Evolutionary conservation across 306 rosid species (phyloP).

Genomic region (Cicer judaicum): DNA sequence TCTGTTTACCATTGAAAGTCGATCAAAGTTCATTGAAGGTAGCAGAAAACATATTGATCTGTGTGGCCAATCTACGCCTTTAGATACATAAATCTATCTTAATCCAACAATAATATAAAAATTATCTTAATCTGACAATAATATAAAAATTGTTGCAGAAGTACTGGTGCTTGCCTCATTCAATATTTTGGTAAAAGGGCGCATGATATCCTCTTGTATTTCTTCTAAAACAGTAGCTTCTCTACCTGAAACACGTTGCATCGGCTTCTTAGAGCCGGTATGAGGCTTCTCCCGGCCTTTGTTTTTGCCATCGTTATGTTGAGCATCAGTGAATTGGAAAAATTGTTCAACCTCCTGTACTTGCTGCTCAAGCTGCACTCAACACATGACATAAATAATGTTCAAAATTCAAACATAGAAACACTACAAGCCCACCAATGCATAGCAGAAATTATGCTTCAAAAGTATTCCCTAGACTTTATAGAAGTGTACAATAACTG

Average conservation of each 20-base stretch:
- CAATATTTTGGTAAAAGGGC: constrained; percentile 63
- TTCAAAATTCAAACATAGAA: background rate
- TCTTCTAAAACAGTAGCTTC: constrained; percentile 66
- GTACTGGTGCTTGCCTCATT: constrained; percentile 58
- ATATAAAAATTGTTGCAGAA: background rate
- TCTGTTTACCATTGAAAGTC: constrained; percentile 10
- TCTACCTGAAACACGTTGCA: constrained; percentile 54
- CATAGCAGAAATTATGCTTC: background rate
- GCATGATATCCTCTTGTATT: constrained; percentile 79
- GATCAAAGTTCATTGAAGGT: background rate
- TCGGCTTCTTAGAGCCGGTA: constrained; percentile 57
- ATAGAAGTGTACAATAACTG: too few species aligned
- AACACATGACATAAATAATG: constrained; percentile 24
- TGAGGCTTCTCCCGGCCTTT: constrained; percentile 61
- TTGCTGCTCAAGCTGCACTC: constrained; percentile 70
- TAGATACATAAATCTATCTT: background rate
- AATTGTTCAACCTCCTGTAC: constrained; percentile 66
- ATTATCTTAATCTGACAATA: too few species aligned
- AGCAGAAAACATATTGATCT: background rate
- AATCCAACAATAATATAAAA: background rate
- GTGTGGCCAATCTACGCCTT: too few species aligned
- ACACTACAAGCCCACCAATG: background rate
- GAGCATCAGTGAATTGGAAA: constrained; percentile 43
- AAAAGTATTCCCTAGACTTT: background rate
- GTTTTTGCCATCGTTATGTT: constrained; percentile 54